phyloP scores from a whole-genome alignment of 176 grass and related monocot species.

The Typha latifolia region DNA sequence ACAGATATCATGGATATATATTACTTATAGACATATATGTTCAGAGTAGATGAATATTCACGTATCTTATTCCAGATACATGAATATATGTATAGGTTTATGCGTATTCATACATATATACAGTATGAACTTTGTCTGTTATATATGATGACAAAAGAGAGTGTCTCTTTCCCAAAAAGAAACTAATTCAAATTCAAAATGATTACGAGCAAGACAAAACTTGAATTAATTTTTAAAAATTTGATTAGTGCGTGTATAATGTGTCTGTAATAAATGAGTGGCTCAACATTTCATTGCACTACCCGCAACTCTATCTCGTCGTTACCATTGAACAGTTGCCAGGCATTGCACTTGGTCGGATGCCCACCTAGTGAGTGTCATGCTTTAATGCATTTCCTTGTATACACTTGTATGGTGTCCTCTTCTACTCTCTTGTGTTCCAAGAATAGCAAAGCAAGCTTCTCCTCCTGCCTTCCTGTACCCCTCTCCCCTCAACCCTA shows the following conservation, averaged over 20 bases:
- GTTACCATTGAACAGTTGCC: not conserved
- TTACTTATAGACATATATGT: too few relatives aligned
- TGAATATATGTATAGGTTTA: not conserved
- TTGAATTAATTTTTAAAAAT: not conserved
- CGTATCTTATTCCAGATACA: too few relatives aligned
- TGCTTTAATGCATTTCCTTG: constrained; percentile 4
- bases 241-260: not conserved
- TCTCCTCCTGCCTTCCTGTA: not conserved
- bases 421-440: not conserved
- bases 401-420: not conserved
- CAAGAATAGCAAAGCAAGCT: not conserved
- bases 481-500: not conserved
- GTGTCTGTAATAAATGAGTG: not conserved
- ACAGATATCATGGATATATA: too few relatives aligned
- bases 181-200: not conserved
- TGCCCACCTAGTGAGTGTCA: not conserved
- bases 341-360: not conserved
- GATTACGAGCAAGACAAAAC: not conserved
- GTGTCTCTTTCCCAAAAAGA: too few relatives aligned
- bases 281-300: not conserved
- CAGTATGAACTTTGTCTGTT: too few relatives aligned
- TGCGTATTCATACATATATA: too few relatives aligned
- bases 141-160: too few relatives aligned
- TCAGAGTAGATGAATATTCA: too few relatives aligned
- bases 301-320: not conserved